Percentiles rank a stretch among this genome's conserved stretches.
phyloP scores from a whole-genome alignment of 306 rosid species.

The Mucuna pruriens region DNA sequence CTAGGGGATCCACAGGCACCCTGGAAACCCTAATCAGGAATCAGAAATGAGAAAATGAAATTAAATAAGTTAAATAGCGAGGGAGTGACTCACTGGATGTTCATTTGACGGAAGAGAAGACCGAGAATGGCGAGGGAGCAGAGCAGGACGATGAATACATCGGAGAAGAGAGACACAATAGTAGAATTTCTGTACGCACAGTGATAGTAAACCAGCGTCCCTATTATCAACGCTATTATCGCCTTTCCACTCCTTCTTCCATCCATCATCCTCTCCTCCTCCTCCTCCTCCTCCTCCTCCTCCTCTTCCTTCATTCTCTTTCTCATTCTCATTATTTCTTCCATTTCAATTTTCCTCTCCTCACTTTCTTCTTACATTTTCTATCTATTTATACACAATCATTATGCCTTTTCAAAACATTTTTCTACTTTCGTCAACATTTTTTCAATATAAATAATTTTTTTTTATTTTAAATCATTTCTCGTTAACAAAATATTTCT shows the following conservation, averaged over 20 bases:
- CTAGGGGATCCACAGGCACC: constrained; percentile 95
- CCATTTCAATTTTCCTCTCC: neutral
- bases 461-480: too few species aligned
- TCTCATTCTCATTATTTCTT: neutral
- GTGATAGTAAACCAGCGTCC: constrained; percentile 79
- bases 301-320: neutral
- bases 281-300: neutral
- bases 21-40: constrained; percentile 37
- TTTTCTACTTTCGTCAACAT: too few species aligned
- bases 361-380: too few species aligned
- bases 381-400: too few species aligned
- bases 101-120: constrained; percentile 89
- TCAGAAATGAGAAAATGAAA: neutral
- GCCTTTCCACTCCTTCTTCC: constrained; percentile 59
- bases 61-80: too few species aligned
- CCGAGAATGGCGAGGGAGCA: constrained; percentile 97
- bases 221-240: constrained; percentile 61
- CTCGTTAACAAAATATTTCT: too few species aligned
- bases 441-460: too few species aligned
- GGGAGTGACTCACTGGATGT: constrained; percentile 43
- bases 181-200: constrained; percentile 78
- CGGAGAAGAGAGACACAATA: constrained; percentile 77
- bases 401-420: too few species aligned
- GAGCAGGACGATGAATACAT: constrained; percentile 89
- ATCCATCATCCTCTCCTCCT: neutral